phyloP scores from a whole-genome alignment of 345 rosid species.

The Eucalyptus shirleyi region DNA sequence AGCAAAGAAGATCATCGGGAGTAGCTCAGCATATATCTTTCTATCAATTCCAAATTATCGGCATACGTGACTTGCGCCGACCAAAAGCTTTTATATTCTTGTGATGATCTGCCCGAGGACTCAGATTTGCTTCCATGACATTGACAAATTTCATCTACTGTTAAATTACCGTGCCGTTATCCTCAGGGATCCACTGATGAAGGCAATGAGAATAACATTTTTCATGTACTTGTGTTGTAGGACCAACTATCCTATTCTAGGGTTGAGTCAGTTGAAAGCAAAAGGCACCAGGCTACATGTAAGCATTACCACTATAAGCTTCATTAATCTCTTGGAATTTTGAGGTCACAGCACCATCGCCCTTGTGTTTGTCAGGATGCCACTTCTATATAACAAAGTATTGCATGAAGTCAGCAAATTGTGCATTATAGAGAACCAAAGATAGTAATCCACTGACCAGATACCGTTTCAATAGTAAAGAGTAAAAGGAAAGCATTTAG shows the following conservation, averaged over 20 bases:
- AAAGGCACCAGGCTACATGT: neutral
- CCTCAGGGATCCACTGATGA: neutral
- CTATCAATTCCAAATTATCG: neutral
- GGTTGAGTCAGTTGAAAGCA: neutral
- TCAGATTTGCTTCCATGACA: neutral
- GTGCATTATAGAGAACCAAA: neutral
- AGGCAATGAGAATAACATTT: neutral
- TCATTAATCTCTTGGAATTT: slow-evolving; percentile 79
- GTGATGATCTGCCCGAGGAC: neutral
- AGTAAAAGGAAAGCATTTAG: neutral
- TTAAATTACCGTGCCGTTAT: neutral
- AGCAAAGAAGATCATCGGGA: neutral
- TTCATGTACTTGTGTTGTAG: neutral
- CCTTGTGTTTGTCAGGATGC: slow-evolving; percentile 88
- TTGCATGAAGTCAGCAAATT: neutral
- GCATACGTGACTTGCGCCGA: neutral
- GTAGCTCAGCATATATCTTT: neutral
- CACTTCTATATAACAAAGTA: slow-evolving; percentile 33
- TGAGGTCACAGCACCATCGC: slow-evolving; percentile 49
- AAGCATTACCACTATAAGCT: slow-evolving; percentile 52
- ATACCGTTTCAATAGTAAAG: neutral
- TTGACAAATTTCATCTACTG: neutral
- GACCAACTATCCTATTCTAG: neutral
- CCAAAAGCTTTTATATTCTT: neutral
- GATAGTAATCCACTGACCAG: neutral